Base-by-base conservation (phyloP, 2,329 filamentous ascomycete genomes). In the Penicillium sp. region DNA sequence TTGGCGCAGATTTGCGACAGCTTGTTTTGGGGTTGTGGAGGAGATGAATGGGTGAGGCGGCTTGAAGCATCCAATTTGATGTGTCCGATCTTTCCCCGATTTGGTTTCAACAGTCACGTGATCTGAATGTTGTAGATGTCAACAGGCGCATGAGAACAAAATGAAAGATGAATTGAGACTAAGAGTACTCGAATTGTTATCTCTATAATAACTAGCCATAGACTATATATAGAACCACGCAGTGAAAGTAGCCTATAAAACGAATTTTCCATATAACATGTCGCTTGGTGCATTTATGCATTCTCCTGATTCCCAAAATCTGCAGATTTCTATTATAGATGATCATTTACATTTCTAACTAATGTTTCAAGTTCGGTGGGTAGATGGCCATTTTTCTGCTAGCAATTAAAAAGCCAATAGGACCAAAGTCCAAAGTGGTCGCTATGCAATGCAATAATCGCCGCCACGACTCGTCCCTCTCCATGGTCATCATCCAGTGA, bases 381-480 rank as follows among this genome's bases (percentile, higher is more conserved):
- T 31, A 42, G 39, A 31, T 42, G 40, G 28, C 28, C 10, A 42
- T 32, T 42, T 31, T 31, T 31, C 28, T 42, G 19, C 28, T 42
- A 57, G 22, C 38, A 45, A 22, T 38, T 26, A 26, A 47, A 34
- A 28, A 46, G 31, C 48, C 51, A 49, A 54, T 37, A 47, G 52
- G 52, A 37, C 46, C 38, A 45, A 52, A 56, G 39, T 17, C 47
- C 38, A 24, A 32, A 48, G 33, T 29, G 12, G 24, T 41, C 13
- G 24, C 39, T 37, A 42, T 47, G 26, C 21, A 40, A 31, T 41
- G 49, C 33, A 15, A 44, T 35, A 35, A 44, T 32, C 15, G 28
- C 37, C 40, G 26, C 34, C 46, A 26, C 46, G 22, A 28, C 39
- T 49, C 40, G 33, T 42, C 32, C 17, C 32, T 47, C 45, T 43